Evolutionary conservation across 1,139 yeast species (phyloP), one percentile per base, ranked within the genome.

Genomic region (Diutina ranongensis): DNA sequence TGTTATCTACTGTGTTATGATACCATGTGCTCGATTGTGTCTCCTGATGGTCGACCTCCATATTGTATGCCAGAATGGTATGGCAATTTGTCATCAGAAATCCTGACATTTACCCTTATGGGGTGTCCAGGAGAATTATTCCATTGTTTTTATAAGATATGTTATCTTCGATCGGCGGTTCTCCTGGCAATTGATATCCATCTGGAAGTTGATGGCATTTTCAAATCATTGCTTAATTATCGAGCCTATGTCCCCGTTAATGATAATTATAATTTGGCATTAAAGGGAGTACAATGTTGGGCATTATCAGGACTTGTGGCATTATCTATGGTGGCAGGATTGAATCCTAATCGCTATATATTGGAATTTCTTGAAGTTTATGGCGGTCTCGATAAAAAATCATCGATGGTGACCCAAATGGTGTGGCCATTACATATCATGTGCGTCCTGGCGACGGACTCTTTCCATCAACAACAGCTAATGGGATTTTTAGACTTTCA

Each of bases 101-200:
- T 71, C 9, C 72, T 78, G 7, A 73, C 78, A 0, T 65, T 71
- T 5, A 66, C 63, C 46, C 65, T 75, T 68, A 72, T 72, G 72
- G 80, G 80, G 0, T 75, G 80, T 51, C 80, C 80, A 0, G 78
- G 77, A 1, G 78, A 73, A 48, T 65, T 75, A 1, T 74, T 75
- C 54, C 57, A 58, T 19, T 67, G 74, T 2, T 61, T 74, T 56
- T 58, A 67, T 2, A 62, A 65, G 46, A 63, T 74, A 2, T 72
- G 78, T 49, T 52, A 55, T 9, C 50, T 73, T 12, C 57, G 78
- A 46, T 64, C 21, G 50, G 57, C 34, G 52, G 55, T 15, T 52
- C 45, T 44, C 28, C 27, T 2, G 5, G 31, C 22, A 3, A 8
- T 9, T 2, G 35, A 40, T 4, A 18, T 31, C 2, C 4, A 7